These are phyloP conservation scores for Fusarium cyanostomum DNA, from an alignment of 2,329 filamentous ascomycete species.

Conservation along the genomic window DNA sequence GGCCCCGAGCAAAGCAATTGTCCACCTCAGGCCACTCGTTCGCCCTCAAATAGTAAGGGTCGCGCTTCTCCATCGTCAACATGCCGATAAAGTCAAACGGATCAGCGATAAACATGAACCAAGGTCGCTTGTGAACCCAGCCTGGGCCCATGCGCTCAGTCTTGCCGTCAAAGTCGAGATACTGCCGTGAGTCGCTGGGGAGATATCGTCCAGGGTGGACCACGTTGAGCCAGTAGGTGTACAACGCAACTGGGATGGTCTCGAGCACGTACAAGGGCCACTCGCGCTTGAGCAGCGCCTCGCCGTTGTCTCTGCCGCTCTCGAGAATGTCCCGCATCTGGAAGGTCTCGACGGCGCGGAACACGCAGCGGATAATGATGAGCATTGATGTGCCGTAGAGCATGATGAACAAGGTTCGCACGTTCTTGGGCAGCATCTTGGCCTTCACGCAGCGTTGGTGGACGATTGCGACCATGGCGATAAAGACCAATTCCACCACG, in stretches of 20 bases:
- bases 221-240: slow-evolving; percentile 55
- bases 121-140: slow-evolving; percentile 38
- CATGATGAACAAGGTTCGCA: slow-evolving; percentile 39
- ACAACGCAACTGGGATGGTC: slow-evolving; percentile 53
- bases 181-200: slow-evolving; percentile 50
- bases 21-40: slow-evolving; percentile 33
- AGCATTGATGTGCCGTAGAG: slow-evolving; percentile 41
- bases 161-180: slow-evolving; percentile 53
- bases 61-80: slow-evolving; percentile 37
- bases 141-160: slow-evolving; percentile 45
- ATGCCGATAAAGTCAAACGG: slow-evolving; percentile 40
- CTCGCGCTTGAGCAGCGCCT: slow-evolving; percentile 52
- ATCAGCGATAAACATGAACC: slow-evolving; percentile 28
- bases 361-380: slow-evolving; percentile 39
- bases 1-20: slow-evolving; percentile 38
- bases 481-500: slow-evolving; percentile 35
- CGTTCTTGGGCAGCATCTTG: slow-evolving; percentile 37
- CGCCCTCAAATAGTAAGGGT: slow-evolving; percentile 34
- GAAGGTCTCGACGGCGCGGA: slow-evolving; percentile 40
- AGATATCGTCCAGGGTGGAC: slow-evolving; percentile 55
- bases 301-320: slow-evolving; percentile 19
- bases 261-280: slow-evolving; percentile 60
- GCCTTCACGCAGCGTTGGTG: slow-evolving; percentile 29
- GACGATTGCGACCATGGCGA: slow-evolving; percentile 31
- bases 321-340: slow-evolving; percentile 27